phyloP scores from a whole-genome alignment of 1,284 basidiomycete genomes.

The Inonotus hispidus region DNA sequence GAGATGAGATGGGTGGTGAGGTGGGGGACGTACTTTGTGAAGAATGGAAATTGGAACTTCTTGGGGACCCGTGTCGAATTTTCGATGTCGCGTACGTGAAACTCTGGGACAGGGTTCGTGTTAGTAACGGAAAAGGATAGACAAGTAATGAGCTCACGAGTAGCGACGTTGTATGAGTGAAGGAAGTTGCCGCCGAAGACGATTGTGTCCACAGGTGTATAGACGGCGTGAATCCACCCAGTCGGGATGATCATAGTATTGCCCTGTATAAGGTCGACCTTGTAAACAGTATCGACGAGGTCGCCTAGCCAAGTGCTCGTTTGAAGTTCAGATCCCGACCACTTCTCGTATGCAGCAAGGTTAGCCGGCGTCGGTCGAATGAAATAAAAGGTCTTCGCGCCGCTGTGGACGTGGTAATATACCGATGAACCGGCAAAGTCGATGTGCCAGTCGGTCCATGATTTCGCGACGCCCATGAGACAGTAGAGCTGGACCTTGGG shows the following conservation, averaged over 20 bases:
- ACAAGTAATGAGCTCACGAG: constrained; percentile 47
- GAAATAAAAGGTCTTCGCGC: constrained; percentile 91
- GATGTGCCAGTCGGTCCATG: constrained; percentile 97
- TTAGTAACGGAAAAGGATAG: neutral
- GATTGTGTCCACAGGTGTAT: constrained; percentile 87
- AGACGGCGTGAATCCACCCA: constrained; percentile 97
- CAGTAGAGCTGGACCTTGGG: constrained; percentile 97
- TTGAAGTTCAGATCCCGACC: constrained; percentile 89
- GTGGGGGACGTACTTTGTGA: constrained; percentile 55
- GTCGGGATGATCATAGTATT: constrained; percentile 97
- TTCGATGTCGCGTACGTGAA: constrained; percentile 87
- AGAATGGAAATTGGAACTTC: constrained; percentile 90
- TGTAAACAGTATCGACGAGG: constrained; percentile 82
- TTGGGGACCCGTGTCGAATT: constrained; percentile 89
- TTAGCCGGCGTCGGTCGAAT: constrained; percentile 87
- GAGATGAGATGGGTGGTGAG: constrained; percentile 22
- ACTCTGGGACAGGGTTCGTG: constrained; percentile 44
- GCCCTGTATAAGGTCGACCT: constrained; percentile 75
- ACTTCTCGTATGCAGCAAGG: constrained; percentile 82
- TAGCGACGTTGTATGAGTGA: constrained; percentile 75
- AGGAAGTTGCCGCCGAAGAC: constrained; percentile 98
- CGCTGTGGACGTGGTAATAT: constrained; percentile 85
- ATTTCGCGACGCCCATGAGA: constrained; percentile 81
- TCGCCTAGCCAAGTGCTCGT: constrained; percentile 89
- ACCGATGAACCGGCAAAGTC: constrained; percentile 96